phyloP scores from a whole-genome alignment of 768 basidiomycete genomes.

The Amanita exitialis region DNA sequence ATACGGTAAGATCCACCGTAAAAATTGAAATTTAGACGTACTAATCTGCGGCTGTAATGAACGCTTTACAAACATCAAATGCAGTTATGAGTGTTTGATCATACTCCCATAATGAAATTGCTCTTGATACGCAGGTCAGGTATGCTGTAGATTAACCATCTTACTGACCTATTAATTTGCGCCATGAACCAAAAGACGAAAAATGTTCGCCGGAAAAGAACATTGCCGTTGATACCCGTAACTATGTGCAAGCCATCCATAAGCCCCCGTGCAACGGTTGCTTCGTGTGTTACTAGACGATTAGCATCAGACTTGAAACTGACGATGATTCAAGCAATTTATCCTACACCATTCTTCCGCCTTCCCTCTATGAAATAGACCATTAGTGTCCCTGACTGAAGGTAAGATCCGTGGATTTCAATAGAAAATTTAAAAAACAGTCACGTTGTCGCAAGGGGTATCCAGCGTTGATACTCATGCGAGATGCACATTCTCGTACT shows the following conservation, averaged over 20 bases:
- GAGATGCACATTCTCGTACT: conserved; percentile 66
- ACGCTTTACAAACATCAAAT: conserved; percentile 49
- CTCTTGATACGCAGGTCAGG: conserved; percentile 22
- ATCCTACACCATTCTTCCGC: conserved; percentile 60
- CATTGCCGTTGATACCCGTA: conserved; percentile 42
- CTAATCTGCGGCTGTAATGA: conserved; percentile 56
- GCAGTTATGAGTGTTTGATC: conserved; percentile 50
- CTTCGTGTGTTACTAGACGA: conserved; percentile 48
- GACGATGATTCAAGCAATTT: conserved; percentile 9
- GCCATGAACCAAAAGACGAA: conserved; percentile 72
- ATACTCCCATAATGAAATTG: conserved; percentile 48
- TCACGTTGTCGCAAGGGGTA: conserved; percentile 49
- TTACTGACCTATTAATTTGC: conserved; percentile 45
- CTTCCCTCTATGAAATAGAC: conserved; percentile 41
- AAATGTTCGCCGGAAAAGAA: conserved; percentile 50
- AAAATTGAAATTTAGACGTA: conserved; percentile 12
- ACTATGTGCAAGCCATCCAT: conserved; percentile 50
- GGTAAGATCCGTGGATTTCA: background rate
- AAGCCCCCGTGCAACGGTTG: conserved; percentile 45
- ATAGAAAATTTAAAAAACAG: conserved; percentile 11
- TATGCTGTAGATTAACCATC: conserved; percentile 1
- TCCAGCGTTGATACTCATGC: conserved; percentile 56
- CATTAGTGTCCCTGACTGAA: conserved; percentile 29
- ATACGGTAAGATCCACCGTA: conserved; percentile 7
- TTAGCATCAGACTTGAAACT: conserved; percentile 7